Conservation (phyloP, 306 rosid species). For the Castanea crenata region DNA sequence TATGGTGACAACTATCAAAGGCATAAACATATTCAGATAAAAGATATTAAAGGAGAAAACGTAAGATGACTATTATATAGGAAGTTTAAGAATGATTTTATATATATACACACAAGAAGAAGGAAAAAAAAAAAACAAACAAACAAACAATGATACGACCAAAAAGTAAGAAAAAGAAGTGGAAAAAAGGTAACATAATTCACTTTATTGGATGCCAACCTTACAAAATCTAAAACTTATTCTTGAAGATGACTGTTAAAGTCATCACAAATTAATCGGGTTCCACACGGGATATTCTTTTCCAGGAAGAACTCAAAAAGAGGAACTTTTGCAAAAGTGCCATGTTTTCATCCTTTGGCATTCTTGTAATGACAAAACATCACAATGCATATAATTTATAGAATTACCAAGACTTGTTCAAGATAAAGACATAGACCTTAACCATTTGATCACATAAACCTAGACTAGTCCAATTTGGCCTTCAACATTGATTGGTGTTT, state of each 20-base stretch:
- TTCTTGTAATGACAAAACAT: background rate
- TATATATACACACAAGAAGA: too few relatives aligned
- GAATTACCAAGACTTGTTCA: too few relatives aligned
- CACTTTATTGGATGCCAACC: constrained; percentile 2
- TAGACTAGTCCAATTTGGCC: background rate
- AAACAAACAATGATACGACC: background rate
- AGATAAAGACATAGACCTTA: background rate
- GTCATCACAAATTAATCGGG: background rate
- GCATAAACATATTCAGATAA: too few relatives aligned
- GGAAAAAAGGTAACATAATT: background rate
- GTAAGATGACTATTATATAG: too few relatives aligned
- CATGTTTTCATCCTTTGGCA: background rate
- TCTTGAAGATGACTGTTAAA: background rate
- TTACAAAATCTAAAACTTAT: background rate
- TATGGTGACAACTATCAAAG: too few relatives aligned
- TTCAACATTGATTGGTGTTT: background rate
- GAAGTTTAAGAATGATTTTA: too few relatives aligned
- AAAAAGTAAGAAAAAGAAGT: background rate
- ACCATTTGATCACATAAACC: background rate
- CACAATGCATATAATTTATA: background rate
- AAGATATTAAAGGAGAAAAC: too few relatives aligned
- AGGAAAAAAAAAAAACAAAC: too few relatives aligned
- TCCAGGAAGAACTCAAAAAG: background rate
- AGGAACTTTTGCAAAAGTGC: background rate
- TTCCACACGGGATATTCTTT: background rate